A percentile compares a stretch with the other conserved stretches of the same genome.
Evolutionary conservation across 148 eudicot genomes (phyloP).

Genomic region (Beta vulgaris): DNA sequence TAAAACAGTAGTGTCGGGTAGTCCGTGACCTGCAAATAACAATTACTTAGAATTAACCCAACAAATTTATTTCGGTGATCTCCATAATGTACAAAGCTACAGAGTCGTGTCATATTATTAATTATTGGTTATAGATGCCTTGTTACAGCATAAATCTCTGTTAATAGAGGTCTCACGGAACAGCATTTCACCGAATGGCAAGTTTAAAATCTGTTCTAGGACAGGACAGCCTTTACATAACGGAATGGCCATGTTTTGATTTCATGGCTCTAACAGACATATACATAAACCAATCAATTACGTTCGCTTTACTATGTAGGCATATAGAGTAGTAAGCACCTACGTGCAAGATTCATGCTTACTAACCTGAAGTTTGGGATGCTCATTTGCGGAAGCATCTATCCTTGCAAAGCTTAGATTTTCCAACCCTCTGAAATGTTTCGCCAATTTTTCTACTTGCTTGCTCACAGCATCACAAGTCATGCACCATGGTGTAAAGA

Average conservation of each 20-base stretch:
- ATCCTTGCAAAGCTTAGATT: constrained; percentile 64
- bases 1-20: constrained; percentile 80
- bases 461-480: constrained; percentile 72
- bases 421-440: constrained; percentile 84
- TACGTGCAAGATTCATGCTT: constrained; percentile 1
- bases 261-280: too few relatives aligned
- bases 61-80: not conserved
- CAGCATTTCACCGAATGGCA: too few relatives aligned
- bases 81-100: not conserved
- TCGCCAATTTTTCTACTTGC: constrained; percentile 88
- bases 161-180: too few relatives aligned
- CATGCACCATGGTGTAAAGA: constrained; percentile 89
- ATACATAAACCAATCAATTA: too few relatives aligned
- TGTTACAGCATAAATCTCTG: too few relatives aligned
- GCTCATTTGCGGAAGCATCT: constrained; percentile 87
- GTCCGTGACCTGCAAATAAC: constrained; percentile 54
- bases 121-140: too few relatives aligned
- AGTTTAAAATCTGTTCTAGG: too few relatives aligned
- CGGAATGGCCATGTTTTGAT: too few relatives aligned
- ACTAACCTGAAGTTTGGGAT: constrained; percentile 72
- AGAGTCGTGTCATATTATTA: too few relatives aligned
- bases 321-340: not conserved
- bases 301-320: not conserved
- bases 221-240: too few relatives aligned
- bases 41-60: not conserved